Evolutionary conservation across 306 rosid genomes (phyloP).

Genomic region (Dalbergia cochinchinensis): DNA sequence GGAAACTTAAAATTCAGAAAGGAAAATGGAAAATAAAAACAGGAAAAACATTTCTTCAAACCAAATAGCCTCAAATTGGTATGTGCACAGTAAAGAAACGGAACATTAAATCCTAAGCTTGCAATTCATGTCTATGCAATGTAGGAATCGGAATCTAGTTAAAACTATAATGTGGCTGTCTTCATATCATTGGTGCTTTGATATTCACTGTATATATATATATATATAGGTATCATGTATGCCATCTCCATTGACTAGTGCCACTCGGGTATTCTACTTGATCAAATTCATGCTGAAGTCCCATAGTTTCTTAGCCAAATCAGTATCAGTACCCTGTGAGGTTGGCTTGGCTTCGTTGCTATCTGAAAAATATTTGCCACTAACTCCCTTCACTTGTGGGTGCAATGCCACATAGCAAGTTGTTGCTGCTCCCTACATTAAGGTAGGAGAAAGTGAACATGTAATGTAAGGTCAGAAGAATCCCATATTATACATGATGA

Average conservation of each 20-base stretch:
- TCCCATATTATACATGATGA: constrained; percentile 9
- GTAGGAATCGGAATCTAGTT: not conserved
- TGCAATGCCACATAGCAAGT: constrained; percentile 86
- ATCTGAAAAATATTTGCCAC: constrained; percentile 72
- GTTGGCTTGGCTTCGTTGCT: constrained; percentile 61
- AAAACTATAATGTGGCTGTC: not conserved
- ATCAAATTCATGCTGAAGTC: constrained; percentile 69
- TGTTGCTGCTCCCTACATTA: constrained; percentile 88
- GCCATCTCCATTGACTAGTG: constrained; percentile 22
- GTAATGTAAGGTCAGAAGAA: not conserved
- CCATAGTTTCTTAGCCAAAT: constrained; percentile 81
- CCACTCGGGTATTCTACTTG: constrained; percentile 15
- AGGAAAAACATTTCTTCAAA: not conserved
- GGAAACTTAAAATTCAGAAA: not conserved
- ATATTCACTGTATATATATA: not conserved
- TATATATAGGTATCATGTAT: not conserved
- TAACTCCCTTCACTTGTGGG: constrained; percentile 75
- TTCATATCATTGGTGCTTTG: not conserved
- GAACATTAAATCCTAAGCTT: not conserved
- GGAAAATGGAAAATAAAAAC: not conserved
- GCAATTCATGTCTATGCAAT: constrained; percentile 2
- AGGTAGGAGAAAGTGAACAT: constrained; percentile 32
- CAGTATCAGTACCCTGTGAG: constrained; percentile 56
- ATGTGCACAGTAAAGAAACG: not conserved
- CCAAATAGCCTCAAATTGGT: not conserved